These are phyloP conservation scores for Stemphylium vesicarium DNA, from an alignment of 2,329 filamentous ascomycete species.

Conservation along the genomic window DNA sequence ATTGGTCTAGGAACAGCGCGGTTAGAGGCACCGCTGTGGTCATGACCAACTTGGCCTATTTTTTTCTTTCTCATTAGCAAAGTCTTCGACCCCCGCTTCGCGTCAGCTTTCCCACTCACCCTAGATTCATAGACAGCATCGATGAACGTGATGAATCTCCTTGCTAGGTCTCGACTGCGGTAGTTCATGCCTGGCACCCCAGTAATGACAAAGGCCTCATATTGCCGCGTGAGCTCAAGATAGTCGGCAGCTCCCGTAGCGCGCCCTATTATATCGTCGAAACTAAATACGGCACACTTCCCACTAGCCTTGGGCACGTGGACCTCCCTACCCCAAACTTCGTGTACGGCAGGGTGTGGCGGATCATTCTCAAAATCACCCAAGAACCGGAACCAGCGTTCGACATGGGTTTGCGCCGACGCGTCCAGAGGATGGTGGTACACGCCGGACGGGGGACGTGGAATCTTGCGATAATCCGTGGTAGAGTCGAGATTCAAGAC, in stretches of 20 bases:
- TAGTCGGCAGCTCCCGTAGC: constrained; percentile 95
- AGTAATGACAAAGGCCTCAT: constrained; percentile 91
- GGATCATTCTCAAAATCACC: constrained; percentile 79
- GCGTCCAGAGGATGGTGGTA: constrained; percentile 88
- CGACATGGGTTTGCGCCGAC: constrained; percentile 78
- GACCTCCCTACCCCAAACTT: constrained; percentile 92
- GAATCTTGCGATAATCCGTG: constrained; percentile 97
- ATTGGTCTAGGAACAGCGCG: constrained; percentile 80
- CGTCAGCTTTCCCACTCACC: constrained; percentile 45
- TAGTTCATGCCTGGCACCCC: constrained; percentile 92
- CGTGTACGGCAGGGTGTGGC: constrained; percentile 78
- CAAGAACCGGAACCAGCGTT: constrained; percentile 95
- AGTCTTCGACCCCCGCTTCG: background rate
- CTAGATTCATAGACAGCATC: constrained; percentile 88
- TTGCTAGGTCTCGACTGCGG: constrained; percentile 81
- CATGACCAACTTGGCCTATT: constrained; percentile 88
- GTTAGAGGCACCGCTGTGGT: constrained; percentile 85
- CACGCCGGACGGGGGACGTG: constrained; percentile 87
- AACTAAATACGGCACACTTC: constrained; percentile 86
- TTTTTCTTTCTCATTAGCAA: constrained; percentile 1
- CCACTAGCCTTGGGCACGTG: constrained; percentile 86
- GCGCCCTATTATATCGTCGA: constrained; percentile 86
- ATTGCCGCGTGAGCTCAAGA: constrained; percentile 85
- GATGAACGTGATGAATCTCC: constrained; percentile 96
- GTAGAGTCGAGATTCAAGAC: constrained; percentile 94